Percentiles rank a stretch among this genome's conserved stretches.
Evolutionary conservation across 1,139 yeast species (phyloP).

Genomic region (Magnusiomyces fungicola): DNA sequence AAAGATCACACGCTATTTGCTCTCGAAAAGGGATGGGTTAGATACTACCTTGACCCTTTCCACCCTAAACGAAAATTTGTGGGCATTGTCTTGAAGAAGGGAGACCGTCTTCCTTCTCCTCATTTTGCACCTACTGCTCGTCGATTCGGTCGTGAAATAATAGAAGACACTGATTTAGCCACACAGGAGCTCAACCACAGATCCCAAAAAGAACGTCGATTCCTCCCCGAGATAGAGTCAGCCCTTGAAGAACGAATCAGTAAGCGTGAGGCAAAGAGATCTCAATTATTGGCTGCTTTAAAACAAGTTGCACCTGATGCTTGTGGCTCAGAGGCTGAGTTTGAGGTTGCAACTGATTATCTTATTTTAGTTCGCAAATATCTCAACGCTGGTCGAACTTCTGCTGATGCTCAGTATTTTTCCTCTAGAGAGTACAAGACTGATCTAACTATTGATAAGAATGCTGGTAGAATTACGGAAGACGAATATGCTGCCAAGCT

Average conservation of each 20-base stretch:
- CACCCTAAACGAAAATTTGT: conserved; percentile 89
- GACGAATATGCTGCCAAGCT: conserved; percentile 26
- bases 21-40: conserved; percentile 84
- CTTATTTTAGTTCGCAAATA: conserved; percentile 45
- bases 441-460: conserved; percentile 42
- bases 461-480: conserved; percentile 30
- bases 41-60: conserved; percentile 92
- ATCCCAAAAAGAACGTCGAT: conserved; percentile 57
- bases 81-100: conserved; percentile 71
- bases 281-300: conserved; percentile 26
- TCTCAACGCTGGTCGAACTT: conserved; percentile 38
- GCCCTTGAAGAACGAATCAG: conserved; percentile 36
- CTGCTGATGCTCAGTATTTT: conserved; percentile 47
- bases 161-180: conserved; percentile 47
- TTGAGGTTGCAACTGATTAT: conserved; percentile 42
- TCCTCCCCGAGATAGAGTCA: conserved; percentile 44
- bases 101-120: conserved; percentile 67
- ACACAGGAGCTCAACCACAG: conserved; percentile 48
- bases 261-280: conserved; percentile 32
- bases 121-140: conserved; percentile 84
- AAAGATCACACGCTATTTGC: conserved; percentile 92
- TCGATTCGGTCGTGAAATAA: conserved; percentile 66
- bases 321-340: conserved; percentile 25
- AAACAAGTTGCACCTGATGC: conserved; percentile 4
- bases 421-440: conserved; percentile 50